Evolutionary conservation across 106 monocot genomes (phyloP).

Genomic region (Platanthera zijinensis): DNA sequence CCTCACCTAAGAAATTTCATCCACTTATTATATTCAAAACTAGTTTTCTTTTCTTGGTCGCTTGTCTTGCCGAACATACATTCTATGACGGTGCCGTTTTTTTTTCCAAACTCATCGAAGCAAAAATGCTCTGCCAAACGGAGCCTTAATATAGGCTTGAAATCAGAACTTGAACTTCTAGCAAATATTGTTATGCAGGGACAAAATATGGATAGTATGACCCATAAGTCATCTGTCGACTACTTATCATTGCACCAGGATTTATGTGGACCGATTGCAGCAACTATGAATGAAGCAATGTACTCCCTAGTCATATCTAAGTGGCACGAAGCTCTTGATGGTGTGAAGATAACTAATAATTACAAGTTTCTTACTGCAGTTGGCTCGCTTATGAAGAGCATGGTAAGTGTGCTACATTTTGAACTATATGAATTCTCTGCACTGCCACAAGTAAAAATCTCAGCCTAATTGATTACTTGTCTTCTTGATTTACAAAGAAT

Average conservation of each 20-base stretch:
- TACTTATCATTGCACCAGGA: slow-evolving; percentile 27
- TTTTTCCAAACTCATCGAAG: too few species aligned
- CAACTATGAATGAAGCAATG: slow-evolving; percentile 82
- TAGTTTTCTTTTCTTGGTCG: too few species aligned
- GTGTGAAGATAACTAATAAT: slow-evolving; percentile 67
- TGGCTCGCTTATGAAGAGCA: slow-evolving; percentile 74
- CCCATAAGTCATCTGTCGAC: slow-evolving; percentile 27
- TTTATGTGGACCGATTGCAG: slow-evolving; percentile 80
- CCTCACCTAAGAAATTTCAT: too few species aligned
- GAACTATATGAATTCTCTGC: not conserved
- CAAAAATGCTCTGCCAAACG: too few species aligned
- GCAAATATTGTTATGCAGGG: slow-evolving; percentile 23
- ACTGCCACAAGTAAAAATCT: not conserved
- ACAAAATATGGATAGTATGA: slow-evolving; percentile 10
- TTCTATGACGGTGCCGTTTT: too few species aligned
- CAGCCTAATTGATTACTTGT: not conserved
- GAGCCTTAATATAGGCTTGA: not conserved
- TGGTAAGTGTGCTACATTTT: slow-evolving; percentile 37
- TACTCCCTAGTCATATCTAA: slow-evolving; percentile 66
- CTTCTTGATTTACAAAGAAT: not conserved
- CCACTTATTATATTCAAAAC: too few species aligned
- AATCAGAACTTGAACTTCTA: not conserved
- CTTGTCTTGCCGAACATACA: too few species aligned
- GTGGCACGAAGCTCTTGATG: slow-evolving; percentile 83
- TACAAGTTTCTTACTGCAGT: slow-evolving; percentile 63